Conservation (phyloP, 805 yeast species). For the Candida pini region DNA sequence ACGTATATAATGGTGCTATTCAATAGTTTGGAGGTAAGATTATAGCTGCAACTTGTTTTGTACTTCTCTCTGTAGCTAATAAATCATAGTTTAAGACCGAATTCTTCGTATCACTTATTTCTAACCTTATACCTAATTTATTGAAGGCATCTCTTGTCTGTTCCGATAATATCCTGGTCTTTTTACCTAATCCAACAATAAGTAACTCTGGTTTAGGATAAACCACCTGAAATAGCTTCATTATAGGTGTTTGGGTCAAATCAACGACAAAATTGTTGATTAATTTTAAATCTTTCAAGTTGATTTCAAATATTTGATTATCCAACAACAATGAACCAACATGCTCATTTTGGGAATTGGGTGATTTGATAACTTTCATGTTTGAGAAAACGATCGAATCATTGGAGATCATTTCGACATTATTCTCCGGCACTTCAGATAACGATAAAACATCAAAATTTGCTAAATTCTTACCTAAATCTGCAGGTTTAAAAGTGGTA, state of each 20-base stretch:
- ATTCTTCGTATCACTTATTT: conserved; percentile 57
- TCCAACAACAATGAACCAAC: conserved; percentile 46
- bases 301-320: conserved; percentile 58
- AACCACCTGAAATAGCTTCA: conserved; percentile 46
- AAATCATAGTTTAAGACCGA: conserved; percentile 70
- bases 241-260: conserved; percentile 29
- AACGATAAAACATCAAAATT: conserved; percentile 42
- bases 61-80: conserved; percentile 69
- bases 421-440: conserved; percentile 40
- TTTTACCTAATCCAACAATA: conserved; percentile 65
- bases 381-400: conserved; percentile 59
- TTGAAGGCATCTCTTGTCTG: conserved; percentile 43
- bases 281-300: conserved; percentile 29
- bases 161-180: conserved; percentile 59
- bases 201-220: conserved; percentile 76
- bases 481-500: conserved; percentile 27
- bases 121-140: conserved; percentile 62
- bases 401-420: conserved; percentile 42
- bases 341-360: conserved; percentile 31
- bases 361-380: conserved; percentile 42
- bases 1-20: conserved; percentile 2
- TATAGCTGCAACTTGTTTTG: conserved; percentile 66
- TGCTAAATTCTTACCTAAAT: conserved; percentile 32
- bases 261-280: conserved; percentile 38
- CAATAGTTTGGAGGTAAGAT: conserved; percentile 62